These are phyloP conservation scores for Scheffersomyces spartinae DNA, from an alignment of 805 yeast genomes.

Conservation along the genomic window DNA sequence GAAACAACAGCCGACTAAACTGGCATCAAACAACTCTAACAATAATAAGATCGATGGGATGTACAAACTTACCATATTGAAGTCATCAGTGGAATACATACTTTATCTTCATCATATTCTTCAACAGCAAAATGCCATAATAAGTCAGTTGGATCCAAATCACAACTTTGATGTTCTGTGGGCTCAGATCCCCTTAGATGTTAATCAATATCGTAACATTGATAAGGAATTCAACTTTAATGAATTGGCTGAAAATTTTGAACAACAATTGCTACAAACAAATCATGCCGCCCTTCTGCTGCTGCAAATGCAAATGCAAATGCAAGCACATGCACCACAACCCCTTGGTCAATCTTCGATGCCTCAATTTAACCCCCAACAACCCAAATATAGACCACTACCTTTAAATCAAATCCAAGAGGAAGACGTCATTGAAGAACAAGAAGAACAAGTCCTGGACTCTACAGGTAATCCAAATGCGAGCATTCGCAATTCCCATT, in stretches of 20 bases:
- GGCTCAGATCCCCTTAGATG: slow-evolving; percentile 43
- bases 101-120: slow-evolving; percentile 54
- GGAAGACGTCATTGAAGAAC: no score
- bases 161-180: slow-evolving; percentile 35
- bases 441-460: no score
- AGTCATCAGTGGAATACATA: slow-evolving; percentile 76
- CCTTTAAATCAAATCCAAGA: no score
- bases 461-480: no score
- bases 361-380: no score
- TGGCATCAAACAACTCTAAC: slow-evolving; percentile 8
- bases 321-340: no score
- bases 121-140: slow-evolving; percentile 36
- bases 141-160: slow-evolving; percentile 14
- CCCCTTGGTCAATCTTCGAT: no score
- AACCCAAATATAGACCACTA: no score
- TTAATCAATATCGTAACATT: slow-evolving; percentile 48
- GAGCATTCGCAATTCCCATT: no score
- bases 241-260: slow-evolving; percentile 16
- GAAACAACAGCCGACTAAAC: neutral
- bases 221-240: slow-evolving; percentile 45
- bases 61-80: slow-evolving; percentile 72
- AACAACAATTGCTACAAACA: no score
- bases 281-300: no score
- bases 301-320: no score
- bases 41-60: slow-evolving; percentile 45